A percentile compares a stretch with the other conserved stretches of the same genome.
These are phyloP conservation scores for Zoysia japonica DNA, from an alignment of 176 grass and related monocot species.

Conservation along the genomic window DNA sequence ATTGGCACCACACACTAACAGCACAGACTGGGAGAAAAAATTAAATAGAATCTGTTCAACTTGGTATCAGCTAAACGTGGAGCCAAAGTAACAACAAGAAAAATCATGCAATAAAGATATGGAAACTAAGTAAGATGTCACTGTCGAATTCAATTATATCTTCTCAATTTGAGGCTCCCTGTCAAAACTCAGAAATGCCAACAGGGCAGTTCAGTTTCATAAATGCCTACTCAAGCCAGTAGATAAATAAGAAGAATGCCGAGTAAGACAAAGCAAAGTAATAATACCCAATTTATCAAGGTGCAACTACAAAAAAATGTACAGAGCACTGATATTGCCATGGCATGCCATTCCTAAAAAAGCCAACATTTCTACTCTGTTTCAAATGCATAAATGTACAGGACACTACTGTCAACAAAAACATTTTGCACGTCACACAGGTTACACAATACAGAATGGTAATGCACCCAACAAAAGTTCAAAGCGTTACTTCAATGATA, in stretches of 20 bases:
- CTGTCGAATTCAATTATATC: no score
- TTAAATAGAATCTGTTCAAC: background rate
- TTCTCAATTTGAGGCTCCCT: no score
- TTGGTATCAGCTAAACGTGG: background rate
- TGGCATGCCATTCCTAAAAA: background rate
- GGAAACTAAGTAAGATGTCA: background rate
- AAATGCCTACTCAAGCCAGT: background rate
- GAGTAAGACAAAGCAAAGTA: background rate
- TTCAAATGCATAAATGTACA: no score
- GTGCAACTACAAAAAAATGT: no score
- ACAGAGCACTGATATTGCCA: background rate
- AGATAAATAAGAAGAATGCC: background rate
- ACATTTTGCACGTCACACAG: background rate
- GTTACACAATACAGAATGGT: background rate
- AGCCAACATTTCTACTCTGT: background rate
- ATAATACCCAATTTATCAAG: no score
- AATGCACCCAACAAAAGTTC: background rate
- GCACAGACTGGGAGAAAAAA: no score
- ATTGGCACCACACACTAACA: background rate
- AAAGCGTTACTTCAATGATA: background rate
- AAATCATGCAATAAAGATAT: no score
- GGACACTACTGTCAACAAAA: no score
- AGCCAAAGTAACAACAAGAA: background rate
- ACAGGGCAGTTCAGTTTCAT: background rate
- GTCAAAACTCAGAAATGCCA: no score